phyloP scores from a whole-genome alignment of 257 asterid genomes.

The Nicotiana otophora region DNA sequence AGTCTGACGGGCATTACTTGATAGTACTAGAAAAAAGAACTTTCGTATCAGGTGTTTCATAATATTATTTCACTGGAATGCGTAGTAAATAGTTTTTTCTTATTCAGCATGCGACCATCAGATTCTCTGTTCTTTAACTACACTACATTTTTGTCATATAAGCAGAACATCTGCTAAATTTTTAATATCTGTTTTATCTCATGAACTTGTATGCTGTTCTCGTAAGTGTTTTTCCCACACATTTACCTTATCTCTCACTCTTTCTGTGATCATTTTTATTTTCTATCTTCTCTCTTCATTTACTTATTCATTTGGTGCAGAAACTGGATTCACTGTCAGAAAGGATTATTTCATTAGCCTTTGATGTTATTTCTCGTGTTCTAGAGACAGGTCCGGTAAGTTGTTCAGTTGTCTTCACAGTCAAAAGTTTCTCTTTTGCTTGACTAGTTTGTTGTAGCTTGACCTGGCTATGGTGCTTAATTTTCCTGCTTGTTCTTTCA shows the following conservation, averaged over 20 bases:
- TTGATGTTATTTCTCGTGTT: slow-evolving; percentile 34
- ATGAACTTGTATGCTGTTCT: background rate
- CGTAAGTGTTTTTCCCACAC: slow-evolving; percentile 7
- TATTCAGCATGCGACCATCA: background rate
- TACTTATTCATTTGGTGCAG: slow-evolving; percentile 17
- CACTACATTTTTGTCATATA: background rate
- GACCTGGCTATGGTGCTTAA: background rate
- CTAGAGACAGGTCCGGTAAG: slow-evolving; percentile 44
- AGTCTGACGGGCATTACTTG: slow-evolving; percentile 7
- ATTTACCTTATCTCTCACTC: background rate
- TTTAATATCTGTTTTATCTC: slow-evolving; percentile 4
- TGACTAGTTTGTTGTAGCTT: background rate
- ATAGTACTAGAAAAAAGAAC: background rate
- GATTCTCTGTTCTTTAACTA: background rate
- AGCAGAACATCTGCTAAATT: background rate
- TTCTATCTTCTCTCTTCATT: background rate
- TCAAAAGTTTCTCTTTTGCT: background rate
- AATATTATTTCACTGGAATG: background rate
- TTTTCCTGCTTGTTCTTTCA: background rate
- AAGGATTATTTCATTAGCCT: slow-evolving; percentile 33
- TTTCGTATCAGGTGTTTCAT: slow-evolving; percentile 3
- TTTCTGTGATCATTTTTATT: background rate
- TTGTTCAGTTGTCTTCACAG: slow-evolving; percentile 5
- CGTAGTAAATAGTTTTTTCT: background rate
- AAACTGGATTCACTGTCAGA: slow-evolving; percentile 30